A percentile compares a stretch with the other conserved stretches of the same genome.
Evolutionary conservation across 1,139 yeast species (phyloP).

Genomic region (Scheffersomyces cryptocercus): DNA sequence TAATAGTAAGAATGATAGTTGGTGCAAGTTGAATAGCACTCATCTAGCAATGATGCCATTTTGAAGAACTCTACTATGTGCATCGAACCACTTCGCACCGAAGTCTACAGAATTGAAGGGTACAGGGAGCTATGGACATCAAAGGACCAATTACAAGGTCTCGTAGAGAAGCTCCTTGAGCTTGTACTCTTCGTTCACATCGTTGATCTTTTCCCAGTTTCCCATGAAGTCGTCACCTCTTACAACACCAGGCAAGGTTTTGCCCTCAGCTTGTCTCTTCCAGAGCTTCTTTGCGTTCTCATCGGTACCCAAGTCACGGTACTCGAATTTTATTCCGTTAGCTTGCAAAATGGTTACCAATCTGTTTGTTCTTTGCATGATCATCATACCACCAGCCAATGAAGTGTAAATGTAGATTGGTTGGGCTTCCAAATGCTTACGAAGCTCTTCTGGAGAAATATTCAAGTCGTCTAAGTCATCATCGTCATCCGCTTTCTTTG

Average conservation of each 20-base stretch:
- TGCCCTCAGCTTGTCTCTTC: conserved; percentile 77
- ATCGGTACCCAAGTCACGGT: conserved; percentile 85
- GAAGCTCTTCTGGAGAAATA: conserved; percentile 46
- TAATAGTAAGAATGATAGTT: no score
- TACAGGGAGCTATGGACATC: background rate
- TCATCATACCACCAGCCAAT: conserved; percentile 85
- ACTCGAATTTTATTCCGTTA: conserved; percentile 65
- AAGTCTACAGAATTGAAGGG: no score
- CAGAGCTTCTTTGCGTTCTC: conserved; percentile 83
- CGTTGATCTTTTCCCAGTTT: conserved; percentile 76
- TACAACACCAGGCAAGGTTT: conserved; percentile 85
- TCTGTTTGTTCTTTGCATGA: conserved; percentile 78
- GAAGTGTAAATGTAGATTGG: conserved; percentile 84
- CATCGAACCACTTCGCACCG: no score
- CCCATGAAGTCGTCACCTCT: conserved; percentile 91
- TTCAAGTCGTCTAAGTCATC: conserved; percentile 36
- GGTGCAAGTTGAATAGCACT: no score
- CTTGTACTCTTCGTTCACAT: conserved; percentile 81
- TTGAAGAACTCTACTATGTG: no score
- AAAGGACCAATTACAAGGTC: conserved; percentile 26
- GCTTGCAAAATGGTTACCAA: conserved; percentile 76
- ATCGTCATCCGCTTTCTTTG: conserved; percentile 10
- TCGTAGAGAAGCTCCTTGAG: conserved; percentile 60
- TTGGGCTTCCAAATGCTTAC: conserved; percentile 47
- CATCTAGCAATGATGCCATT: no score